phyloP scores from a whole-genome alignment of 2,329 filamentous ascomycete genomes.

The Trematosphaeria pertusa region DNA sequence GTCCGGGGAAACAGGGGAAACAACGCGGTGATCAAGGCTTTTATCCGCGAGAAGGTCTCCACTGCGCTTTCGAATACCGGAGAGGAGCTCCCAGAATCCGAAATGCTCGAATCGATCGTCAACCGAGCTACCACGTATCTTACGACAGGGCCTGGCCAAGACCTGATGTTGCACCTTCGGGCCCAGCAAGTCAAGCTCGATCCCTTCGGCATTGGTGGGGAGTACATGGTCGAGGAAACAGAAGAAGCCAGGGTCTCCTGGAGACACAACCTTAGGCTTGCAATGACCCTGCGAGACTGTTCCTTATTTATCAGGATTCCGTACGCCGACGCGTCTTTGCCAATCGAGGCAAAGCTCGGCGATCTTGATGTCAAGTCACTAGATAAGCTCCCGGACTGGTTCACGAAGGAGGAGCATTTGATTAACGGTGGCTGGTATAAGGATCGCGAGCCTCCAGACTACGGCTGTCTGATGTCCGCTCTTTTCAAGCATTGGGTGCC shows the following conservation, averaged over 20 bases:
- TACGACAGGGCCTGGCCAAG: slow-evolving; percentile 39
- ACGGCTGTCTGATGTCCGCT: slow-evolving; percentile 13
- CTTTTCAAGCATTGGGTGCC: slow-evolving; percentile 9
- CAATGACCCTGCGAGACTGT: slow-evolving; percentile 58
- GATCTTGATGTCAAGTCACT: slow-evolving; percentile 56
- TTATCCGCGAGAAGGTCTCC: not conserved
- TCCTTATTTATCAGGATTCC: slow-evolving; percentile 51
- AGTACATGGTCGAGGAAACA: not conserved
- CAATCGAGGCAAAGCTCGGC: slow-evolving; percentile 51
- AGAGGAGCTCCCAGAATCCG: not conserved
- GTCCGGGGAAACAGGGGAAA: slow-evolving; percentile 32
- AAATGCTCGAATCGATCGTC: slow-evolving; percentile 11
- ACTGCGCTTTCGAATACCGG: not conserved
- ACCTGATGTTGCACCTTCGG: slow-evolving; percentile 46
- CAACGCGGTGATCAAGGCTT: not conserved
- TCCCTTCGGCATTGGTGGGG: slow-evolving; percentile 35
- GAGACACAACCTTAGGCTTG: slow-evolving; percentile 38
- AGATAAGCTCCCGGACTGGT: slow-evolving; percentile 52
- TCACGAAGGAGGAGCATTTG: slow-evolving; percentile 48
- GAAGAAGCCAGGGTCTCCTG: no score
- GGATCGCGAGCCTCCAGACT: no score
- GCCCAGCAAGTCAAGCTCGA: slow-evolving; percentile 50
- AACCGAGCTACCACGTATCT: slow-evolving; percentile 31
- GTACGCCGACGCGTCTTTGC: slow-evolving; percentile 7
- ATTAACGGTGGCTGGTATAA: slow-evolving; percentile 51